These are phyloP conservation scores for Macroventuria anomochaeta DNA, from an alignment of 2,329 filamentous ascomycete genomes.

Conservation along the genomic window DNA sequence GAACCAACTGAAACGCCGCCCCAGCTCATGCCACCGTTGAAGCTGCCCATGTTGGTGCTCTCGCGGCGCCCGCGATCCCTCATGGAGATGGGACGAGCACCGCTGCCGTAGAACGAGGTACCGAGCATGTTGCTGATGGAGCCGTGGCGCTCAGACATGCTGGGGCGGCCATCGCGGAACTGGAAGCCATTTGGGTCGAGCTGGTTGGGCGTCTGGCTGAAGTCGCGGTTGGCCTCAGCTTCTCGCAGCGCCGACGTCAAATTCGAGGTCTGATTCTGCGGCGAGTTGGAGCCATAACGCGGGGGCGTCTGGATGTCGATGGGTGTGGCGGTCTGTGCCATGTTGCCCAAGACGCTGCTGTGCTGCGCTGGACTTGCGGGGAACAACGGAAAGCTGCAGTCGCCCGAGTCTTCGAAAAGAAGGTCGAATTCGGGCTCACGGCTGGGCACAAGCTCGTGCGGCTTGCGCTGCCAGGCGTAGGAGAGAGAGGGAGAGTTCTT, in stretches of 20 bases:
- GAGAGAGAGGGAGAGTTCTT: conserved; percentile 48
- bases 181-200: conserved; percentile 46
- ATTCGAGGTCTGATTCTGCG: conserved; percentile 68
- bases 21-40: conserved; percentile 89
- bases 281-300: conserved; percentile 64
- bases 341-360: conserved; percentile 45
- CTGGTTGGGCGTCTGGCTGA: conserved; percentile 50
- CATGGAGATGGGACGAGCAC: conserved; percentile 67
- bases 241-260: conserved; percentile 67
- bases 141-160: conserved; percentile 58
- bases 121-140: conserved; percentile 58
- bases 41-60: conserved; percentile 66
- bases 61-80: conserved; percentile 63
- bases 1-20: conserved; percentile 94
- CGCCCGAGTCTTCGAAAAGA: conserved; percentile 51
- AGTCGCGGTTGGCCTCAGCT: conserved; percentile 46
- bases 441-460: conserved; percentile 42
- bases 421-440: conserved; percentile 44
- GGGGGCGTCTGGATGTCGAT: conserved; percentile 65
- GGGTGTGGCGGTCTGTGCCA: conserved; percentile 62
- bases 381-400: conserved; percentile 51
- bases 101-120: conserved; percentile 62
- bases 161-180: conserved; percentile 38
- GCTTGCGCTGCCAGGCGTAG: conserved; percentile 56
- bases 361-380: conserved; percentile 38